Conservation (phyloP, 148 eudicot genomes). For the Mesembryanthemum crystallinum region DNA sequence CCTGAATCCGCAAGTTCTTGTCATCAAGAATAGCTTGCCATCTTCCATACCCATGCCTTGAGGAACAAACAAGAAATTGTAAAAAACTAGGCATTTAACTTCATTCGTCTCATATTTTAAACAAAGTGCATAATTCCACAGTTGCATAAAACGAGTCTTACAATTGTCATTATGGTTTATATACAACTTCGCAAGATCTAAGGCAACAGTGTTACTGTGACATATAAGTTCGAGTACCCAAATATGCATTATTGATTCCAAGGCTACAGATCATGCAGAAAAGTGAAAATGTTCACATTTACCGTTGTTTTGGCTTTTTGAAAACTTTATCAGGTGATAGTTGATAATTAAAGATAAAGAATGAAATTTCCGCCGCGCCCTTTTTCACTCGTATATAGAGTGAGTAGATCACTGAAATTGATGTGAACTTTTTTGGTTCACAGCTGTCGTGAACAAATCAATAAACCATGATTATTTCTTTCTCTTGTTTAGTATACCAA, state of each 20-base stretch:
- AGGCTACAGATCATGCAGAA: not conserved
- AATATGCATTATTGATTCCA: not conserved
- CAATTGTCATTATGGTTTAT: too few relatives aligned
- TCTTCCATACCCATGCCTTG: conserved; percentile 96
- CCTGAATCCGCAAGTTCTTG: conserved; percentile 70
- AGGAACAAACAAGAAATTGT: conserved; percentile 15
- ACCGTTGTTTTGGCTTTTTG: not conserved
- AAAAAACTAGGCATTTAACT: not conserved
- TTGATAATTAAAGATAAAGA: not conserved
- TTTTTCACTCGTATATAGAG: too few relatives aligned
- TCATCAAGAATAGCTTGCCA: conserved; percentile 98
- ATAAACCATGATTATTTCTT: not conserved
- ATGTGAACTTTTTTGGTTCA: not conserved
- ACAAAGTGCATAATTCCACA: not conserved
- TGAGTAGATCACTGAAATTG: not conserved
- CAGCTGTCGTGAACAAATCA: not conserved
- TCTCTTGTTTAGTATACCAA: not conserved
- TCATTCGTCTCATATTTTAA: not conserved
- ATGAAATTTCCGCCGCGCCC: not conserved
- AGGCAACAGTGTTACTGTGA: not conserved
- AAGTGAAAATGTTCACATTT: not conserved
- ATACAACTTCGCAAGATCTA: conserved; percentile 7
- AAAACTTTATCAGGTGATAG: not conserved
- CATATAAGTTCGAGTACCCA: not conserved
- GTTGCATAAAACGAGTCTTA: not conserved